These are phyloP conservation scores for Agaricus subrufescens DNA, from an alignment of 768 basidiomycete species.

Conservation along the genomic window DNA sequence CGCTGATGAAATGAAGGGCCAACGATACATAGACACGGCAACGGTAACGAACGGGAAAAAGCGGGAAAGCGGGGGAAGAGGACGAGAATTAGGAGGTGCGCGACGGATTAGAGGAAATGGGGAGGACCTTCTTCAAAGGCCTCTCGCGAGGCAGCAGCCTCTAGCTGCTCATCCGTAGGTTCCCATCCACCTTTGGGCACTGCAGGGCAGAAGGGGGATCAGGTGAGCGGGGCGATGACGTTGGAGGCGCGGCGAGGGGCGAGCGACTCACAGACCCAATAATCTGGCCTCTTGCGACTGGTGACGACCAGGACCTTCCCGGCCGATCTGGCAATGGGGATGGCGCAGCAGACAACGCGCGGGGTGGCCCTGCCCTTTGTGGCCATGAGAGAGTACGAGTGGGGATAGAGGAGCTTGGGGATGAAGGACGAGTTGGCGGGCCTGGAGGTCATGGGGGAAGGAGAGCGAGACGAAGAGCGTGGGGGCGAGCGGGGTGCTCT, in stretches of 20 bases:
- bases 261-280: conserved; percentile 81
- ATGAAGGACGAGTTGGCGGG: conserved; percentile 12
- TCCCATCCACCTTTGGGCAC: conserved; percentile 96
- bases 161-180: conserved; percentile 71
- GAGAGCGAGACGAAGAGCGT: background rate
- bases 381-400: conserved; percentile 31
- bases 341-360: conserved; percentile 87
- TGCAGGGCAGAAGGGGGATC: conserved; percentile 21
- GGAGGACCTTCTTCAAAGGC: conserved; percentile 96
- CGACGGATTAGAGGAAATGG: conserved; percentile 70
- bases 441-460: conserved; percentile 15
- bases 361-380: conserved; percentile 77
- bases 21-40: conserved; percentile 20
- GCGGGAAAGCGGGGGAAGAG: conserved; percentile 26
- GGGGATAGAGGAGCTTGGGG: conserved; percentile 13
- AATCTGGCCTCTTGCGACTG: conserved; percentile 73
- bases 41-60: conserved; percentile 17
- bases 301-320: conserved; percentile 82
- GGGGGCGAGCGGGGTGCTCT: conserved; percentile 3
- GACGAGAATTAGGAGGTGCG: conserved; percentile 64
- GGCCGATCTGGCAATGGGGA: conserved; percentile 70
- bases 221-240: conserved; percentile 3
- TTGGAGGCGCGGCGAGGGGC: background rate
- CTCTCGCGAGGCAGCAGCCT: conserved; percentile 88
- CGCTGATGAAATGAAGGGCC: conserved; percentile 43